These are phyloP conservation scores for Saussurea involucrata DNA, from an alignment of 129 eudicot species.

Conservation along the genomic window DNA sequence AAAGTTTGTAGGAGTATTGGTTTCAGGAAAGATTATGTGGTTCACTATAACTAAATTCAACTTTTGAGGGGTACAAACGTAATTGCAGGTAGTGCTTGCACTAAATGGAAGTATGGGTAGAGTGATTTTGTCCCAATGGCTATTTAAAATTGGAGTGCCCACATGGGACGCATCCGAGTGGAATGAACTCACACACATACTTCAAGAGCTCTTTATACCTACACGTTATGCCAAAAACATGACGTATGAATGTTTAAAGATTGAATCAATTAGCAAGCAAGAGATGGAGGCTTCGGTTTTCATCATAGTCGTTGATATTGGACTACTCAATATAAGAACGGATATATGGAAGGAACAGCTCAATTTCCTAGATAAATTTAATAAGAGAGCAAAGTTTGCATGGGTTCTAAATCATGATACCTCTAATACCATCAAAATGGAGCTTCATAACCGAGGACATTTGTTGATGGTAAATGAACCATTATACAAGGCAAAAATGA, in stretches of 20 bases:
- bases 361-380: conserved; percentile 52
- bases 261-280: conserved; percentile 23
- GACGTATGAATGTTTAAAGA: conserved; percentile 24
- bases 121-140: conserved; percentile 61
- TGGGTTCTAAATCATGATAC: conserved; percentile 92
- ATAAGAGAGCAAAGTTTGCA: conserved; percentile 60
- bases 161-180: conserved; percentile 77
- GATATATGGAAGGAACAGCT: conserved; percentile 87
- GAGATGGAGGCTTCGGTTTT: conserved; percentile 36
- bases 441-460: conserved; percentile 82
- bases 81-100: conserved; percentile 80
- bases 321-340: conserved; percentile 71
- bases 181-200: conserved; percentile 81
- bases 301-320: conserved; percentile 72
- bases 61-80: conserved; percentile 2
- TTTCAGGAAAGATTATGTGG: not conserved
- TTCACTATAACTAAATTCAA: not conserved
- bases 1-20: not conserved
- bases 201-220: conserved; percentile 52
- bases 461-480: conserved; percentile 75
- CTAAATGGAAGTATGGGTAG: conserved; percentile 72
- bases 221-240: conserved; percentile 26
- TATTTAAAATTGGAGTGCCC: conserved; percentile 45
- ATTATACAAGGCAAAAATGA: conserved; percentile 70
- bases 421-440: conserved; percentile 62